phyloP scores from a whole-genome alignment of 768 basidiomycete genomes.

The Lactifluus pinguis region DNA sequence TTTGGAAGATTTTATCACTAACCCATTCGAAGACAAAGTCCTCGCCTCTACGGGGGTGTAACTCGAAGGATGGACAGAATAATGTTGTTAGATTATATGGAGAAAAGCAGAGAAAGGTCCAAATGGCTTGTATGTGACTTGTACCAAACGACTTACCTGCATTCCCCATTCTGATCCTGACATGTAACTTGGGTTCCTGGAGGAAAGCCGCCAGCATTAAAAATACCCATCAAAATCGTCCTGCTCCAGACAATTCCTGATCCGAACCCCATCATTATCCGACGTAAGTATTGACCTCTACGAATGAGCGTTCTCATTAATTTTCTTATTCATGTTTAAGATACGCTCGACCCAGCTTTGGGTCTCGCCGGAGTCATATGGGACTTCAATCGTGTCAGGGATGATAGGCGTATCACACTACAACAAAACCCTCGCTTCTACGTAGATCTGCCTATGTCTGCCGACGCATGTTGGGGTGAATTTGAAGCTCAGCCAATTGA shows the following conservation, averaged over 20 bases:
- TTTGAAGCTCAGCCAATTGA: neutral
- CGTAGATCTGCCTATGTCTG: neutral
- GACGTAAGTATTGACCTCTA: neutral
- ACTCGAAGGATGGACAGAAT: neutral
- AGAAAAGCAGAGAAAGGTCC: too few species aligned
- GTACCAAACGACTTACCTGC: neutral
- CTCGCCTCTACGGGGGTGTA: neutral
- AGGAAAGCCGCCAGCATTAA: neutral
- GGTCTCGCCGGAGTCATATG: neutral
- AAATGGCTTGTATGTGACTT: neutral
- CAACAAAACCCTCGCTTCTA: slow-evolving; percentile 7
- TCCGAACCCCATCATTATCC: neutral
- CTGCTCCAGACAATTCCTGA: neutral
- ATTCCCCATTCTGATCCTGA: neutral
- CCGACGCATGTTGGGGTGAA: neutral
- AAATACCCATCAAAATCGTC: neutral
- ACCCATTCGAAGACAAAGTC: neutral
- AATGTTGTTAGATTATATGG: neutral
- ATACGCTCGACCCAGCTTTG: neutral
- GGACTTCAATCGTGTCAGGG: neutral
- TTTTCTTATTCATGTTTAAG: neutral
- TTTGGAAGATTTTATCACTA: neutral
- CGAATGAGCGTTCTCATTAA: too few species aligned
- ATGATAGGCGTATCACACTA: neutral
- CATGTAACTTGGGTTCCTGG: neutral